phyloP scores from a whole-genome alignment of 495 filamentous ascomycete species.

The Terfezia boudieri region DNA sequence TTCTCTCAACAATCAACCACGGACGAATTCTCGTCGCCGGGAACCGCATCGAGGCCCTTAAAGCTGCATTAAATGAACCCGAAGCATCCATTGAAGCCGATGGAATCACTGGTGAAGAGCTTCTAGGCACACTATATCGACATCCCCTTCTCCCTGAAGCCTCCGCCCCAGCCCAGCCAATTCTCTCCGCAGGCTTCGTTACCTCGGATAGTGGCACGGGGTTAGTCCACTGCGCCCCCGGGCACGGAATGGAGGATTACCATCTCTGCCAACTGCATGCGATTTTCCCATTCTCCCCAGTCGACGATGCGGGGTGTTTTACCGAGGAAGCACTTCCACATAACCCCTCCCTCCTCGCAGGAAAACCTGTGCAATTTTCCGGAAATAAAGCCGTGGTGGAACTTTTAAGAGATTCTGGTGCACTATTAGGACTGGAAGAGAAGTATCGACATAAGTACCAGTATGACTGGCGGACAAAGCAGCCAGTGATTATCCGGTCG shows the following conservation, averaged over 20 bases:
- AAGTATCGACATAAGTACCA: constrained; percentile 77
- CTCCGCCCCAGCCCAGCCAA: constrained; percentile 31
- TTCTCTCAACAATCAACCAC: constrained; percentile 34
- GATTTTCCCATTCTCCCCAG: constrained; percentile 52
- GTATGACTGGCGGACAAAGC: constrained; percentile 91
- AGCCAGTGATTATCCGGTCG: constrained; percentile 70
- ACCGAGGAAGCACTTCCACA: constrained; percentile 50
- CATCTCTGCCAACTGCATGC: constrained; percentile 44
- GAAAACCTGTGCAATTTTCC: constrained; percentile 36
- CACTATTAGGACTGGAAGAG: constrained; percentile 40
- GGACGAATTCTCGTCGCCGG: constrained; percentile 44
- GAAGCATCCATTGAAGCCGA: background rate
- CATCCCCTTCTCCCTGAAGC: constrained; percentile 35
- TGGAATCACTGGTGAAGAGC: constrained; percentile 37
- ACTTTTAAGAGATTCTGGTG: constrained; percentile 29
- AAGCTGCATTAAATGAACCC: constrained; percentile 20
- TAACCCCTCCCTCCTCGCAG: constrained; percentile 35
- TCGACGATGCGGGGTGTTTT: constrained; percentile 60
- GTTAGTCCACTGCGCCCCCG: constrained; percentile 79
- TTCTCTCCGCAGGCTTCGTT: constrained; percentile 71
- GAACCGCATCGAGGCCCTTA: constrained; percentile 36
- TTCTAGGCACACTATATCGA: constrained; percentile 41
- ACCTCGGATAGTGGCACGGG: constrained; percentile 70
- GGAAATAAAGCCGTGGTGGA: constrained; percentile 47
- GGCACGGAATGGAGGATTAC: constrained; percentile 94